These are phyloP conservation scores for Rugonectria rugulosa DNA, from an alignment of 2,329 filamentous ascomycete genomes.

Conservation along the genomic window DNA sequence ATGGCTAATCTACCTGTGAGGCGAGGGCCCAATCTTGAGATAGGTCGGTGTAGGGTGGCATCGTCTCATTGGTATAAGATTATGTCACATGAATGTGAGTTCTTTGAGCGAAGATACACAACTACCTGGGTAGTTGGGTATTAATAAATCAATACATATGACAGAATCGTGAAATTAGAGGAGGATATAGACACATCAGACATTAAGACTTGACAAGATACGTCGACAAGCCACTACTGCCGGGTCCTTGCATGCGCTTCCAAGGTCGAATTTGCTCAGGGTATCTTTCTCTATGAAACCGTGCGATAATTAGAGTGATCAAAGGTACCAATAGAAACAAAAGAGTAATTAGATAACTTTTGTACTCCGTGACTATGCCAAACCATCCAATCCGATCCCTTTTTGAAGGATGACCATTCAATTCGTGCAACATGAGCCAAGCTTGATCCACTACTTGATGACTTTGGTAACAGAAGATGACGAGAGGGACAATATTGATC, in stretches of 20 bases:
- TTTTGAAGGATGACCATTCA: too few relatives aligned
- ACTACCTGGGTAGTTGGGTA: too few relatives aligned
- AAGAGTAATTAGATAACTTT: constrained; percentile 33
- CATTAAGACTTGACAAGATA: background rate
- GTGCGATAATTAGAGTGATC: background rate
- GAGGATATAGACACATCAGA: background rate
- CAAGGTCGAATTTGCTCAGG: constrained; percentile 36
- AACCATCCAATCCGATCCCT: background rate
- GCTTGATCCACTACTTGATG: too few relatives aligned
- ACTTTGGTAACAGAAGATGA: too few relatives aligned
- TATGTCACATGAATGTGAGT: too few relatives aligned
- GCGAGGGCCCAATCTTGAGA: too few relatives aligned
- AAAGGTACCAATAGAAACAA: constrained; percentile 4
- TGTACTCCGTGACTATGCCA: constrained; percentile 15
- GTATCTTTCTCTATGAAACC: constrained; percentile 39
- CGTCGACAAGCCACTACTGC: background rate
- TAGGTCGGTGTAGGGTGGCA: too few relatives aligned
- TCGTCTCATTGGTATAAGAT: too few relatives aligned
- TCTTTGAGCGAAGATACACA: too few relatives aligned
- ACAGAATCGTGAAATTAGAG: too few relatives aligned
- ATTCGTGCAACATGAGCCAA: background rate
- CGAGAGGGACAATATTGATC: background rate
- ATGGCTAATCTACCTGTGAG: too few relatives aligned
- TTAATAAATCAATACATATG: too few relatives aligned
- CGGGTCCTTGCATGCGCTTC: background rate